These are phyloP conservation scores for Agrostemma githago DNA, from an alignment of 148 eudicot species.

Conservation along the genomic window DNA sequence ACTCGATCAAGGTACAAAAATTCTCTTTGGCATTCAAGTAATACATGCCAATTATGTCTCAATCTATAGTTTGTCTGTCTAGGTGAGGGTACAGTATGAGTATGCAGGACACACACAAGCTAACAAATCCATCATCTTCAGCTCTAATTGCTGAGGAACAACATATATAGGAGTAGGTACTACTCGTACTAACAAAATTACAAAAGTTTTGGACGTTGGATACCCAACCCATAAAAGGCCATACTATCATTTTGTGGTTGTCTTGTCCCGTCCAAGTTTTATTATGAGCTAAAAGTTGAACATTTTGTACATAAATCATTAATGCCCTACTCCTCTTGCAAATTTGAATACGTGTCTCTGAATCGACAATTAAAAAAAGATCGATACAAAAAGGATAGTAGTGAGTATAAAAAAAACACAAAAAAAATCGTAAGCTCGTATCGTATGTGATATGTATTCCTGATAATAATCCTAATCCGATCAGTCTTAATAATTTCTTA, in stretches of 20 bases:
- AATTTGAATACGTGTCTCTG: no score
- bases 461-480: no score
- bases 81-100: neutral
- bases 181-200: neutral
- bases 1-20: neutral
- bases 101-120: neutral
- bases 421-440: no score
- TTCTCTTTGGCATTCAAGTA: conserved; percentile 6
- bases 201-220: conserved; percentile 17
- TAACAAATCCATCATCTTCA: conserved; percentile 12
- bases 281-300: conserved; percentile 10
- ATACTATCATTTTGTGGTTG: neutral
- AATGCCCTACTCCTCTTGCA: no score
- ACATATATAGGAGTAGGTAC: neutral
- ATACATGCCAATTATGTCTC: neutral
- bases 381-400: no score
- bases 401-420: no score
- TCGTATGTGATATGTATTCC: no score
- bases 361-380: no score
- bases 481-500: no score
- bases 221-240: conserved; percentile 13
- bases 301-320: conserved; percentile 5
- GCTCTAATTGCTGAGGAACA: neutral
- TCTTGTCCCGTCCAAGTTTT: neutral
- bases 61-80: conserved; percentile 21